Evolutionary conservation across 2,329 filamentous ascomycete genomes (phyloP).

Genomic region (Dryadomyces quercivorus): DNA sequence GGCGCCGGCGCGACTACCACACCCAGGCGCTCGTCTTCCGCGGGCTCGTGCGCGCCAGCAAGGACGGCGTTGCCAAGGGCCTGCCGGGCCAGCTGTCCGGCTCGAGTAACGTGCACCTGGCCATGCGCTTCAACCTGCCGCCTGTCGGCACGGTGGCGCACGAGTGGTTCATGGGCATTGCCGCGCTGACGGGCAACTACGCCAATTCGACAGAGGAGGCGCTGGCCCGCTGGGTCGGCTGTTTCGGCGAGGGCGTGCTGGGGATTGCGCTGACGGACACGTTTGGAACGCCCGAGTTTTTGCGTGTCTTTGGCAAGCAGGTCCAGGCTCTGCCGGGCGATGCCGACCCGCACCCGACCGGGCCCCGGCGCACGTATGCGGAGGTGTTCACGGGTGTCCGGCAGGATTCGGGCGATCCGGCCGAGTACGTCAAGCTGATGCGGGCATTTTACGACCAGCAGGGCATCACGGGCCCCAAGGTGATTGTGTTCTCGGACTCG

Average conservation of each 20-base stretch:
- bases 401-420: conserved; percentile 82
- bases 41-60: conserved; percentile 68
- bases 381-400: conserved; percentile 73
- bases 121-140: conserved; percentile 77
- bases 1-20: conserved; percentile 82
- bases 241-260: conserved; percentile 75
- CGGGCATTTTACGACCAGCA: conserved; percentile 67
- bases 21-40: conserved; percentile 87
- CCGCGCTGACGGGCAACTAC: conserved; percentile 81
- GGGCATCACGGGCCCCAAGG: conserved; percentile 69
- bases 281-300: conserved; percentile 83
- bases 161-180: conserved; percentile 99
- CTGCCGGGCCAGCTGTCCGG: conserved; percentile 66
- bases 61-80: conserved; percentile 53
- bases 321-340: conserved; percentile 18
- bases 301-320: conserved; percentile 68
- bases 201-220: conserved; percentile 72
- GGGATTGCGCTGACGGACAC: conserved; percentile 91
- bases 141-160: conserved; percentile 86
- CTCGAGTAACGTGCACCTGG: conserved; percentile 93
- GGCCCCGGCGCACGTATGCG: conserved; percentile 48
- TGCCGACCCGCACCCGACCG: conserved; percentile 19
- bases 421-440: conserved; percentile 67
- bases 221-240: conserved; percentile 77
- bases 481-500: conserved; percentile 90